phyloP scores from a whole-genome alignment of 257 asterid species.

The Rehmannia glutinosa region DNA sequence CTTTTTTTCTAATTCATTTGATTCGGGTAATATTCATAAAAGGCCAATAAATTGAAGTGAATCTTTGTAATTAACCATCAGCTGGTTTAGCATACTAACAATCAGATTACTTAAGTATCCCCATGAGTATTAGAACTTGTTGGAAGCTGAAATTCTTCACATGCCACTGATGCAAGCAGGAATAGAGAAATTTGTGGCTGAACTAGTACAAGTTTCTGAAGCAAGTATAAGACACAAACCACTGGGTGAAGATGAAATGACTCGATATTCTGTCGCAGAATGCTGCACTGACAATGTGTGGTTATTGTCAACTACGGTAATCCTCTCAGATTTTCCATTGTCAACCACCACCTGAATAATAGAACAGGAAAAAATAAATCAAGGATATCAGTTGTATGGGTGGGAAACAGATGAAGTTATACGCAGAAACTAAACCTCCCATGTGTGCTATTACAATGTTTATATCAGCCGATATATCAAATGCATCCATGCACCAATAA shows the following conservation, averaged over 20 bases:
- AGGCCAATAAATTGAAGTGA: neutral
- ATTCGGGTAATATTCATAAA: too few relatives aligned
- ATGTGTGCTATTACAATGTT: neutral
- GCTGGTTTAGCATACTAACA: neutral
- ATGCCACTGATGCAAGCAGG: neutral
- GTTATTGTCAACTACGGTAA: constrained; percentile 52
- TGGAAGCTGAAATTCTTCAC: neutral
- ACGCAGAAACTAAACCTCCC: neutral
- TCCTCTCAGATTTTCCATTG: constrained; percentile 77
- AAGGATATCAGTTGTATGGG: neutral
- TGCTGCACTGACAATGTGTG: constrained; percentile 52
- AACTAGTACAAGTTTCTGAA: neutral
- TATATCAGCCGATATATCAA: neutral
- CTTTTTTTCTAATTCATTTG: too few relatives aligned
- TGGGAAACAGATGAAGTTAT: neutral
- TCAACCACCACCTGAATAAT: constrained; percentile 71
- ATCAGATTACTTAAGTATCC: neutral
- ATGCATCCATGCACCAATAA: neutral
- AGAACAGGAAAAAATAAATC: neutral
- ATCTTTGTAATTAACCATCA: neutral
- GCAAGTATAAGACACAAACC: constrained; percentile 14
- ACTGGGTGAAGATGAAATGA: constrained; percentile 65
- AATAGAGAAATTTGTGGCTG: neutral
- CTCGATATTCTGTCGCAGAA: constrained; percentile 79
- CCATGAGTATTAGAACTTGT: neutral